phyloP scores from a whole-genome alignment of 2,329 filamentous ascomycete genomes.

The Scedosporium apiospermum region DNA sequence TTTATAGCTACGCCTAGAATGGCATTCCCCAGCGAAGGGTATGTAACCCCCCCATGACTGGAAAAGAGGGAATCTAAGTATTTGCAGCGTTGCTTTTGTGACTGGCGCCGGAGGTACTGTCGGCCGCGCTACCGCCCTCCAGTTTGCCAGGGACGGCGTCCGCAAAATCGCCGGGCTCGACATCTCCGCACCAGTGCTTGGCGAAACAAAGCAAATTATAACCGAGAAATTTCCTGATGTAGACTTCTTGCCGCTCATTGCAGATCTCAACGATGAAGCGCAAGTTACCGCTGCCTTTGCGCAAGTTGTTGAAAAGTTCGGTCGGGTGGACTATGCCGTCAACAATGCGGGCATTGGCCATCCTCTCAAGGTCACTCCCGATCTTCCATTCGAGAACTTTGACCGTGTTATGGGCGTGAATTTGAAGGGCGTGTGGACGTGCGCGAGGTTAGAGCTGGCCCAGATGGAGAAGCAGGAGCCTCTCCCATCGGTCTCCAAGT shows the following conservation, averaged over 20 bases:
- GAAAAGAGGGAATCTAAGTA: too few relatives aligned
- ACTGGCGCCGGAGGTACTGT: slow-evolving; percentile 7
- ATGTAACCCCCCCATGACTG: too few relatives aligned
- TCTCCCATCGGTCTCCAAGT: background rate
- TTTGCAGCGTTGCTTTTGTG: slow-evolving; percentile 6
- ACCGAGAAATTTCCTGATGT: background rate
- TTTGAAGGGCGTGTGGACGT: background rate
- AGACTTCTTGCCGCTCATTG: background rate
- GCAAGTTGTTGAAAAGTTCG: background rate
- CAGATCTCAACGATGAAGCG: background rate
- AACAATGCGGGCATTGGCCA: slow-evolving; percentile 1
- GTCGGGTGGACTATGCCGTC: background rate
- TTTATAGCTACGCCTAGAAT: too few relatives aligned
- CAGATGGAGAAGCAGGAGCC: slow-evolving; percentile 4
- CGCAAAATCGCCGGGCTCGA: slow-evolving; percentile 7
- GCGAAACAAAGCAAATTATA: background rate
- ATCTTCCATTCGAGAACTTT: background rate
- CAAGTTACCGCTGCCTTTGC: background rate
- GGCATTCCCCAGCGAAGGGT: too few relatives aligned
- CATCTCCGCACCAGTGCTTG: background rate
- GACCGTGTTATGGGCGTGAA: background rate
- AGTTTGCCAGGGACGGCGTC: slow-evolving; percentile 6
- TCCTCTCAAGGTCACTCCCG: background rate
- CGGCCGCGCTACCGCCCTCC: slow-evolving; percentile 3
- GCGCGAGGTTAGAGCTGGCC: background rate